phyloP scores from a whole-genome alignment of 495 filamentous ascomycete species.

The Penicillium pulvis region DNA sequence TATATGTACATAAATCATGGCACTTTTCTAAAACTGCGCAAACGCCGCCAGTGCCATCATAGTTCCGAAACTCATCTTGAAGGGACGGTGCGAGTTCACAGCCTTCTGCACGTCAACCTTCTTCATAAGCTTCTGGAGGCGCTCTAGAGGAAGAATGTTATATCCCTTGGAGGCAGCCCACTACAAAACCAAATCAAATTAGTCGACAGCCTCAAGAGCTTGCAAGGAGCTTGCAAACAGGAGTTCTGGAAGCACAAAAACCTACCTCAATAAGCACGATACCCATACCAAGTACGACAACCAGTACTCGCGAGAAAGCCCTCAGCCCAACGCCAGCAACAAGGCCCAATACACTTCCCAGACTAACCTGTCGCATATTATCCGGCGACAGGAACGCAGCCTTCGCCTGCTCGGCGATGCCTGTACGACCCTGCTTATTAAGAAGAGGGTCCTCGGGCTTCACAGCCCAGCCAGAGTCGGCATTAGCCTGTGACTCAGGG shows the following conservation, averaged over 20 bases:
- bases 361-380: conserved; percentile 66
- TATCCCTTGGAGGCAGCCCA: conserved; percentile 73
- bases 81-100: conserved; percentile 67
- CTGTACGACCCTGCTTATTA: conserved; percentile 34
- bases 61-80: conserved; percentile 76
- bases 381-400: conserved; percentile 41
- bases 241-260: conserved; percentile 9
- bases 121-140: conserved; percentile 61
- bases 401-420: conserved; percentile 7
- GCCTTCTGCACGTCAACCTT: conserved; percentile 57
- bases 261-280: conserved; percentile 72
- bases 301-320: conserved; percentile 74
- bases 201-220: not conserved
- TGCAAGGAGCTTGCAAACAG: not conserved
- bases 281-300: conserved; percentile 69
- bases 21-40: conserved; percentile 44
- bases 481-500: conserved; percentile 17
- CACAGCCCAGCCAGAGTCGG: conserved; percentile 34
- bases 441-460: conserved; percentile 22
- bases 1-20: conserved; percentile 21
- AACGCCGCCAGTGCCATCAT: conserved; percentile 81
- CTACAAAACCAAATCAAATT: conserved; percentile 38
- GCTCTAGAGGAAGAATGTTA: conserved; percentile 63
- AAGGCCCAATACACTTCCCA: conserved; percentile 71
- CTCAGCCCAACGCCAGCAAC: conserved; percentile 68